These are phyloP conservation scores for Yamadazyma aaseri DNA, from an alignment of 1,139 yeast genomes.

Conservation along the genomic window DNA sequence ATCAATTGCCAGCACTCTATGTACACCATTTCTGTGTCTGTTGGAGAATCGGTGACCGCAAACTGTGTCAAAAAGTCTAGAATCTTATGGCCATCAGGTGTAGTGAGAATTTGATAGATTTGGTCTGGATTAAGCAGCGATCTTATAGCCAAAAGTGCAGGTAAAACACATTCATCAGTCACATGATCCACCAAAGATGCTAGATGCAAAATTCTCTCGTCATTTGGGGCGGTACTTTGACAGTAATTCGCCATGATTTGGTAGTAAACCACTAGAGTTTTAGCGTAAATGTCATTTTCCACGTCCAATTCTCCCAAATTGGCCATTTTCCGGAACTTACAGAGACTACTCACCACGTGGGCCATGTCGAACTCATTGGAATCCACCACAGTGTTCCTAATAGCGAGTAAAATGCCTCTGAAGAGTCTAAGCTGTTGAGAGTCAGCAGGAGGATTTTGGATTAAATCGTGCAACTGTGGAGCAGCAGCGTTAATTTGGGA, in stretches of 20 bases:
- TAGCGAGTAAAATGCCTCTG: conserved; percentile 21
- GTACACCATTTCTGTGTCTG: conserved; percentile 4
- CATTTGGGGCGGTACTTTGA: conserved; percentile 2
- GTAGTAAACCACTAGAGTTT: conserved; percentile 18
- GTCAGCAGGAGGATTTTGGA: conserved; percentile 2
- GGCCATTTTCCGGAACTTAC: conserved; percentile 12
- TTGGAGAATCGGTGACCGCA: conserved; percentile 7
- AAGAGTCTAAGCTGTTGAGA: conserved; percentile 16
- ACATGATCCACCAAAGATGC: conserved; percentile 1
- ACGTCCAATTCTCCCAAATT: conserved; percentile 3
- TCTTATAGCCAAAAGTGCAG: conserved; percentile 8
- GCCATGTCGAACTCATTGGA: conserved; percentile 4
- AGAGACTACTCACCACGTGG: conserved; percentile 9
- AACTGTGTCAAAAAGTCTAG: conserved; percentile 7
- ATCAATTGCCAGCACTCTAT: conserved; percentile 7
- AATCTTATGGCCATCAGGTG: conserved; percentile 2
- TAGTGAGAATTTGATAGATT: conserved; percentile 7
- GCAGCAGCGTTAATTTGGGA: background rate
- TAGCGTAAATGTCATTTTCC: conserved; percentile 12
- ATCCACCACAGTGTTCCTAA: conserved; percentile 18
- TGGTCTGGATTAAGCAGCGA: conserved; percentile 11
- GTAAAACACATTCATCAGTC: conserved; percentile 8
- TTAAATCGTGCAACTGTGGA: background rate
- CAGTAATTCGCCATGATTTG: conserved; percentile 23
- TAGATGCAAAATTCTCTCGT: background rate